Percentiles rank a stretch among this genome's conserved stretches.
Evolutionary conservation across 2,329 filamentous ascomycete genomes (phyloP).

Genomic region (Xylariaceae sp.): DNA sequence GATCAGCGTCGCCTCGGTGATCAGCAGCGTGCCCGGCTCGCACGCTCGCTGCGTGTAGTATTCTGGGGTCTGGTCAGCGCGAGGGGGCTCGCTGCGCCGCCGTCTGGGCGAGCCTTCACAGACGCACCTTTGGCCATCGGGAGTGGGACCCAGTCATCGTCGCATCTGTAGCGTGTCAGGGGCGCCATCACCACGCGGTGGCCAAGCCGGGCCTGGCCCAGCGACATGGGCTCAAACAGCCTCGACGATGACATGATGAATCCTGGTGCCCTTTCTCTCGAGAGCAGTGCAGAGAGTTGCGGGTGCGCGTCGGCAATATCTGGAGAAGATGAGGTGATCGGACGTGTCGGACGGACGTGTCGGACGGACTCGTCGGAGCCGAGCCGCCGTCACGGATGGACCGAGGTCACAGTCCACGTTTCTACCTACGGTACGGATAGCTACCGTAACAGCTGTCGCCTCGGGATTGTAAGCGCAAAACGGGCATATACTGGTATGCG

Average conservation of each 20-base stretch:
- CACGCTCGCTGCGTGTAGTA: constrained; percentile 24
- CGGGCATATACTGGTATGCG: no score
- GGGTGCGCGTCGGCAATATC: no score
- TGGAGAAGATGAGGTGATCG: no score
- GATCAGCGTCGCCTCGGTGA: constrained; percentile 51
- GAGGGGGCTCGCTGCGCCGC: neutral
- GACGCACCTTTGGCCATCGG: constrained; percentile 25
- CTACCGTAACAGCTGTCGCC: no score
- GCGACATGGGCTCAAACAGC: constrained; percentile 32
- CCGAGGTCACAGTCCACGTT: no score
- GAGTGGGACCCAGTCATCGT: constrained; percentile 38
- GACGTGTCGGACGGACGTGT: no score
- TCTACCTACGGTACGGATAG: no score
- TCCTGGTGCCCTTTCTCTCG: no score
- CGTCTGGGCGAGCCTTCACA: neutral
- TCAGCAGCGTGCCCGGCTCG: constrained; percentile 38
- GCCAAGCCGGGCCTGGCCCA: constrained; percentile 32
- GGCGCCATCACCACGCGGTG: constrained; percentile 43
- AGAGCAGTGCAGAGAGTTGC: no score
- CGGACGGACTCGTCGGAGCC: no score
- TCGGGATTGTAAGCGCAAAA: no score
- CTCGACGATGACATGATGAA: constrained; percentile 15
- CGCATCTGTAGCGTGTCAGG: constrained; percentile 35
- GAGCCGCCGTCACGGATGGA: no score
- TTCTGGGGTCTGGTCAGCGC: constrained; percentile 10